A percentile compares a stretch with the other conserved stretches of the same genome.
These are phyloP conservation scores for Metschnikowia cubensis DNA, from an alignment of 805 yeast species.

Conservation along the genomic window DNA sequence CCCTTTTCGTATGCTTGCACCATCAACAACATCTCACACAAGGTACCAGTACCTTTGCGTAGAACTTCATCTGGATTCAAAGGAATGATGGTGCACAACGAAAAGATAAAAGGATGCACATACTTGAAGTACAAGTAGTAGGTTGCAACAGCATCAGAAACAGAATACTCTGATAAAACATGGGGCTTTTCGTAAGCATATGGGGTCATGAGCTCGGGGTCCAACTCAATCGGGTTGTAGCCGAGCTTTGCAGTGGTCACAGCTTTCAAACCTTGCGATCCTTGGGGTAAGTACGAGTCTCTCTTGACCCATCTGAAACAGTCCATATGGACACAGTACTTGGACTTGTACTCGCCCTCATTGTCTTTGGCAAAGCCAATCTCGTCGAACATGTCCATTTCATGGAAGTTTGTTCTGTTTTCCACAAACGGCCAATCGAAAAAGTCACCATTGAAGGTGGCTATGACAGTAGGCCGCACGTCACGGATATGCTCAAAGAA, in stretches of 20 bases:
- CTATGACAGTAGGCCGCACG: conserved; percentile 90
- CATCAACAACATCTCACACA: conserved; percentile 96
- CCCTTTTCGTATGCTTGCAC: conserved; percentile 84
- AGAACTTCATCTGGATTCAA: conserved; percentile 93
- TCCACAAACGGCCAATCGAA: conserved; percentile 99
- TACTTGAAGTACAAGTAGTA: conserved; percentile 93
- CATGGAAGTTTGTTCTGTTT: conserved; percentile 78
- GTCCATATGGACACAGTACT: conserved; percentile 95
- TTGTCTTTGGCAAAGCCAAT: conserved; percentile 89
- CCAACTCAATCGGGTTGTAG: conserved; percentile 92
- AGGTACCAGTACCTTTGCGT: conserved; percentile 96
- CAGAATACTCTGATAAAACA: conserved; percentile 89
- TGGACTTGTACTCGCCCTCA: conserved; percentile 90
- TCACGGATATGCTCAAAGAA: conserved; percentile 92
- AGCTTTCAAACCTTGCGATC: conserved; percentile 96
- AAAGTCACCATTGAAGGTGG: conserved; percentile 97
- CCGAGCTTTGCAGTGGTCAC: conserved; percentile 95
- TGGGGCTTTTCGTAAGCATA: conserved; percentile 95
- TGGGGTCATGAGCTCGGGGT: conserved; percentile 97
- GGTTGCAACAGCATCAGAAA: conserved; percentile 98
- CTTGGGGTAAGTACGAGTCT: conserved; percentile 96
- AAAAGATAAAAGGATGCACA: conserved; percentile 94
- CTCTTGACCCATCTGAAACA: conserved; percentile 97
- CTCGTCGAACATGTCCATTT: conserved; percentile 82
- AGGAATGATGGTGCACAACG: conserved; percentile 93